Percentiles rank a stretch among this genome's conserved stretches.
Evolutionary conservation across 2,329 filamentous ascomycete genomes (phyloP).

Genomic region (Dactylonectria estremocensis): DNA sequence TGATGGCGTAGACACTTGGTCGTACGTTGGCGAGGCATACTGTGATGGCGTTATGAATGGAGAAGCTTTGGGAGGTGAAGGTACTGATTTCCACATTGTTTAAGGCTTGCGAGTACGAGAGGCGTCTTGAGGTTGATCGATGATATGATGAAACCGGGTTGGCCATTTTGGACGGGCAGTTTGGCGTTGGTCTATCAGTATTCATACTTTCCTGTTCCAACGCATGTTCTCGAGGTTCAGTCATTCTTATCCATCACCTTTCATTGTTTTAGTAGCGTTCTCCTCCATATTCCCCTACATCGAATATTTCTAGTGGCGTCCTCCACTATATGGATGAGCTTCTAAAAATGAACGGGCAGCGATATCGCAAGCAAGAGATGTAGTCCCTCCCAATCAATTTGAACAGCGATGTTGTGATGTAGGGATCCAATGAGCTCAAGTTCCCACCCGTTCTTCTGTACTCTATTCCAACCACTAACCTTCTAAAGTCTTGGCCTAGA

Average conservation of each 20-base stretch:
- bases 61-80: slow-evolving; percentile 41
- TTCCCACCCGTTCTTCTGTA: not conserved
- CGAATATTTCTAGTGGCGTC: no score
- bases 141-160: not conserved
- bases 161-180: no score
- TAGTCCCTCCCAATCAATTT: not conserved
- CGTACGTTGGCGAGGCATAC: slow-evolving; percentile 52
- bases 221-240: no score
- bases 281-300: no score
- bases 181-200: no score
- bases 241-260: no score
- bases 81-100: slow-evolving; percentile 15
- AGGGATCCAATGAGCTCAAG: not conserved
- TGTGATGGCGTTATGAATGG: slow-evolving; percentile 55
- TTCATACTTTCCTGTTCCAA: no score
- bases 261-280: no score
- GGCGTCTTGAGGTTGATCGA: not conserved
- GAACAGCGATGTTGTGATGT: not conserved
- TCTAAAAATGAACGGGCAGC: not conserved
- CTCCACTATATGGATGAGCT: not conserved
- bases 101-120: slow-evolving; percentile 23
- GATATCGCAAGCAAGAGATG: not conserved
- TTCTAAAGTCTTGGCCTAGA: not conserved
- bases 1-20: slow-evolving; percentile 32
- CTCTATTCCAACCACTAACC: not conserved